Percentiles rank a stretch among this genome's conserved stretches.
Evolutionary conservation across 2,329 filamentous ascomycete species (phyloP).

Genomic region (Pseudogymnoascus sp.): DNA sequence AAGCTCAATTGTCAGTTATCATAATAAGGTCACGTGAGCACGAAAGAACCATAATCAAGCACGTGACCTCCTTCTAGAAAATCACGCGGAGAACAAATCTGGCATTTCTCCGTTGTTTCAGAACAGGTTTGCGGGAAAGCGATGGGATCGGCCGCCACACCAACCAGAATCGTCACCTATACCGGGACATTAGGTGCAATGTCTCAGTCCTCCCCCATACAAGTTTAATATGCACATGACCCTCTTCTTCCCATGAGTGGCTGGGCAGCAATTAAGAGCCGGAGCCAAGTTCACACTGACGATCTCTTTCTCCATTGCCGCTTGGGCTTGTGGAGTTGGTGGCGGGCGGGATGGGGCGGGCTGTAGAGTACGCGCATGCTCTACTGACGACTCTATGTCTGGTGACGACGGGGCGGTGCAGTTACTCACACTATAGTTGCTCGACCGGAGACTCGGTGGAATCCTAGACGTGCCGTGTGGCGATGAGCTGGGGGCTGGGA

Average conservation of each 20-base stretch:
- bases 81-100: background rate
- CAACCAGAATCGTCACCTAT: background rate
- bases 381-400: background rate
- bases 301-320: background rate
- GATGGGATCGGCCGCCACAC: slow-evolving; percentile 1
- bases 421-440: background rate
- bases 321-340: background rate
- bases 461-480: background rate
- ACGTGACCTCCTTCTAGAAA: background rate
- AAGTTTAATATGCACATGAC: background rate
- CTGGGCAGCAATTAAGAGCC: background rate
- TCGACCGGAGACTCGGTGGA: background rate
- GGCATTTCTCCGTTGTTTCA: background rate
- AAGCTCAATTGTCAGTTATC: background rate
- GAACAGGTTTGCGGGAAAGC: background rate
- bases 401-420: slow-evolving; percentile 2
- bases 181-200: background rate
- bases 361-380: background rate
- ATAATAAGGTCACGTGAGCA: too few relatives aligned
- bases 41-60: background rate
- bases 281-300: background rate
- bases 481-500: background rate
- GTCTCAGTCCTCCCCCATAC: background rate
- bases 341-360: background rate
- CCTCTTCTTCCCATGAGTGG: background rate